These are phyloP conservation scores for Sistotremastrum suecicum DNA, from an alignment of 768 basidiomycete species.

Conservation along the genomic window DNA sequence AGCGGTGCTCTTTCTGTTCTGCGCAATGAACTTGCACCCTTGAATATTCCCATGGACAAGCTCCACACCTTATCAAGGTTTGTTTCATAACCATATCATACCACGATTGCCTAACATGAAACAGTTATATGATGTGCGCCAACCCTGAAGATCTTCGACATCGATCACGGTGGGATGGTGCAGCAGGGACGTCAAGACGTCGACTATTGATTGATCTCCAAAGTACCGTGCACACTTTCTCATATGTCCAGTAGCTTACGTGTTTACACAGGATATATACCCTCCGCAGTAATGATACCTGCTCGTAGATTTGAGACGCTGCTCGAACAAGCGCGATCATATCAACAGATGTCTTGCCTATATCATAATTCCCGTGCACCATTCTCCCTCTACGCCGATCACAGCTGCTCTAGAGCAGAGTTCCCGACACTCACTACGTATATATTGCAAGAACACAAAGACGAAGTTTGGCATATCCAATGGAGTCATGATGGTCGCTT, in stretches of 20 bases:
- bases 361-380: conserved; percentile 63
- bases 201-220: conserved; percentile 69
- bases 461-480: conserved; percentile 92
- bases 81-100: conserved; percentile 9
- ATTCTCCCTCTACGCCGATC: conserved; percentile 81
- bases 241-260: conserved; percentile 9
- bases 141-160: conserved; percentile 70
- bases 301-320: conserved; percentile 75
- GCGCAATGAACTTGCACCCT: conserved; percentile 76
- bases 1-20: conserved; percentile 76
- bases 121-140: conserved; percentile 85
- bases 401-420: conserved; percentile 60
- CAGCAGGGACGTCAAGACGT: conserved; percentile 61
- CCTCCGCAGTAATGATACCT: conserved; percentile 86
- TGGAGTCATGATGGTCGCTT: conserved; percentile 86
- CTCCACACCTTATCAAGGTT: conserved; percentile 84
- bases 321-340: conserved; percentile 67
- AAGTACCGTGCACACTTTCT: conserved; percentile 27
- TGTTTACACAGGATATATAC: conserved; percentile 56
- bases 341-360: conserved; percentile 70
- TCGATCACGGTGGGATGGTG: conserved; percentile 83
- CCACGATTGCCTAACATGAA: conserved; percentile 8
- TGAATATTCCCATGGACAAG: conserved; percentile 66
- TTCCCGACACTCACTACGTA: conserved; percentile 84
- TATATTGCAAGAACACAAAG: conserved; percentile 70